A percentile compares a stretch with the other conserved stretches of the same genome.
phyloP scores from a whole-genome alignment of 495 filamentous ascomycete species.

The Neurospora hispaniola region DNA sequence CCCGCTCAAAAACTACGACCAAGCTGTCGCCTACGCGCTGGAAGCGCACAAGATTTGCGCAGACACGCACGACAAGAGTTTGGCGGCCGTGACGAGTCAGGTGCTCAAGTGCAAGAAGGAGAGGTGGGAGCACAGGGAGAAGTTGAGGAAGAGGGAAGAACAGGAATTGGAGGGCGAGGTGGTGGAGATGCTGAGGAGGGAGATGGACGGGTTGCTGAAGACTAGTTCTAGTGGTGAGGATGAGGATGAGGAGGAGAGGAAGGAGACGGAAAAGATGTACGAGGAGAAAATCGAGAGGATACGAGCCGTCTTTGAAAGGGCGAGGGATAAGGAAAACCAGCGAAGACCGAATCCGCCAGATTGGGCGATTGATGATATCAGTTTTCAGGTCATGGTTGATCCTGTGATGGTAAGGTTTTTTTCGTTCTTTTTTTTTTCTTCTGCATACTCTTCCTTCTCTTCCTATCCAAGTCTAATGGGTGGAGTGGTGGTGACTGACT shows the following conservation, averaged over 20 bases:
- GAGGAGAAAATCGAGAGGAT: background rate
- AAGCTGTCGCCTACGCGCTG: slow-evolving; percentile 61
- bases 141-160: slow-evolving; percentile 31
- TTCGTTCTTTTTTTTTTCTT: background rate
- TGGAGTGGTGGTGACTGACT: no score
- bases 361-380: slow-evolving; percentile 80
- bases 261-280: slow-evolving; percentile 3
- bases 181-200: slow-evolving; percentile 26
- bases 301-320: slow-evolving; percentile 46
- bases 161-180: slow-evolving; percentile 47
- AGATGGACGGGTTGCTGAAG: slow-evolving; percentile 16
- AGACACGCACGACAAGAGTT: slow-evolving; percentile 43
- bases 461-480: no score
- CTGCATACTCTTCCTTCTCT: background rate
- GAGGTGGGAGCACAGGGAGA: slow-evolving; percentile 52
- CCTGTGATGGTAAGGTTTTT: slow-evolving; percentile 56
- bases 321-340: slow-evolving; percentile 35
- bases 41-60: slow-evolving; percentile 66
- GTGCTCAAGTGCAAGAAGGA: slow-evolving; percentile 75
- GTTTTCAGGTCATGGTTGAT: slow-evolving; percentile 87
- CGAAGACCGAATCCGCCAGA: slow-evolving; percentile 63
- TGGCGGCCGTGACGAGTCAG: slow-evolving; percentile 51
- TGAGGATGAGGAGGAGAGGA: slow-evolving; percentile 3
- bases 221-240: background rate
- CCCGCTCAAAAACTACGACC: slow-evolving; percentile 58